Conservation (phyloP, 2,329 filamentous ascomycete genomes). For the Arthrobotrys sphaeroides region DNA sequence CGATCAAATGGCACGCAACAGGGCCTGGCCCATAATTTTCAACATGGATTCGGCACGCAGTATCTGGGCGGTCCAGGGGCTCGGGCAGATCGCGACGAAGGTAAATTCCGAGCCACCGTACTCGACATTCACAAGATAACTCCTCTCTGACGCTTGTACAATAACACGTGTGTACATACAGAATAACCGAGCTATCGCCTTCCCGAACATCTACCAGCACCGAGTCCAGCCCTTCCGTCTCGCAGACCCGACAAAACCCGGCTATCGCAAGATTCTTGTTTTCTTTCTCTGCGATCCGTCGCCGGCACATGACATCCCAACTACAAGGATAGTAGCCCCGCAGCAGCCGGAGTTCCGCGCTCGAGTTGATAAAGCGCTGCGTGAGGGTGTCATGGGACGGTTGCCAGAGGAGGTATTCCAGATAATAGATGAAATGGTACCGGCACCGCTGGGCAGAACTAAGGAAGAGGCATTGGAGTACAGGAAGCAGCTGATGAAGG, state of each 20-base stretch:
- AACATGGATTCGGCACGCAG: slow-evolving; percentile 36
- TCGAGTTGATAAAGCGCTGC: not conserved
- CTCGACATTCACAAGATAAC: too few relatives aligned
- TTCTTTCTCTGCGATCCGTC: slow-evolving; percentile 58
- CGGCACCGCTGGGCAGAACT: slow-evolving; percentile 58
- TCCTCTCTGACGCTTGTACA: not conserved
- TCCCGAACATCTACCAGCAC: slow-evolving; percentile 51
- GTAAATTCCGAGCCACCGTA: not conserved
- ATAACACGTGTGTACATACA: not conserved
- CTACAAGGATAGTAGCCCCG: slow-evolving; percentile 16
- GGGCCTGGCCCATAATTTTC: slow-evolving; percentile 34
- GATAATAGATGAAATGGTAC: slow-evolving; percentile 51
- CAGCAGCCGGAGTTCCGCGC: slow-evolving; percentile 29
- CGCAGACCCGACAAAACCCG: slow-evolving; percentile 30
- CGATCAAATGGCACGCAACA: not conserved
- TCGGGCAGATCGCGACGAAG: slow-evolving; percentile 47
- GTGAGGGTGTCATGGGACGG: not conserved
- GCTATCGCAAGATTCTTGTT: slow-evolving; percentile 51
- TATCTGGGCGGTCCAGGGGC: slow-evolving; percentile 12
- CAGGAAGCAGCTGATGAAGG: slow-evolving; percentile 62
- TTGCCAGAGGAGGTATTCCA: slow-evolving; percentile 54
- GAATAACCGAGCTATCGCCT: slow-evolving; percentile 47
- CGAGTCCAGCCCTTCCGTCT: slow-evolving; percentile 48
- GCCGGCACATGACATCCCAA: slow-evolving; percentile 19
- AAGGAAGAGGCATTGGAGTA: slow-evolving; percentile 61